A percentile compares a stretch with the other conserved stretches of the same genome.
These are phyloP conservation scores for Rhododendron vialii DNA, from an alignment of 148 eudicot species.

Conservation along the genomic window DNA sequence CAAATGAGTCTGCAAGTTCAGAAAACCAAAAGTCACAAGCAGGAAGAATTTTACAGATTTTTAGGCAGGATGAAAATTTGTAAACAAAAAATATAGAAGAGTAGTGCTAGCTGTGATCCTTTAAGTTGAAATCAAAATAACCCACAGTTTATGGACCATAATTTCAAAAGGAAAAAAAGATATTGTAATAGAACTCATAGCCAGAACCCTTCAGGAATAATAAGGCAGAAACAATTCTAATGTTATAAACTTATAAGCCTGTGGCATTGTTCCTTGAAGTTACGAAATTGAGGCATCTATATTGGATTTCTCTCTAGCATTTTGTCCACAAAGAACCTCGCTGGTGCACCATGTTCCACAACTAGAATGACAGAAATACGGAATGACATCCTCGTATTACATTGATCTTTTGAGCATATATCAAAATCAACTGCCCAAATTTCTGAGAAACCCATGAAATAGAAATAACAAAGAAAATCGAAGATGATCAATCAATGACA, in stretches of 20 bases:
- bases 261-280: background rate
- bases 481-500: background rate
- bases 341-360: background rate
- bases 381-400: background rate
- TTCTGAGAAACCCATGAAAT: background rate
- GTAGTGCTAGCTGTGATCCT: background rate
- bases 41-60: background rate
- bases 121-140: background rate
- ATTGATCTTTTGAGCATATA: background rate
- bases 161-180: background rate
- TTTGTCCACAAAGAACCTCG: background rate
- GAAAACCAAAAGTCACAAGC: background rate
- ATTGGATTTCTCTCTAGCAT: background rate
- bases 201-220: background rate
- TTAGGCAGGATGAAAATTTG: too few species aligned
- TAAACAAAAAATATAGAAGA: background rate
- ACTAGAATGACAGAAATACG: background rate
- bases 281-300: background rate
- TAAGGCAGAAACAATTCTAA: background rate
- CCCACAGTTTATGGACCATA: background rate
- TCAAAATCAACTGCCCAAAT: background rate
- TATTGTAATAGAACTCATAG: background rate
- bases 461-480: background rate
- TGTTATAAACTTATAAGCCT: background rate
- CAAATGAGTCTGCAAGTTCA: background rate